phyloP scores from a whole-genome alignment of 176 grass and related monocot genomes.

The Eragrostis curvula region DNA sequence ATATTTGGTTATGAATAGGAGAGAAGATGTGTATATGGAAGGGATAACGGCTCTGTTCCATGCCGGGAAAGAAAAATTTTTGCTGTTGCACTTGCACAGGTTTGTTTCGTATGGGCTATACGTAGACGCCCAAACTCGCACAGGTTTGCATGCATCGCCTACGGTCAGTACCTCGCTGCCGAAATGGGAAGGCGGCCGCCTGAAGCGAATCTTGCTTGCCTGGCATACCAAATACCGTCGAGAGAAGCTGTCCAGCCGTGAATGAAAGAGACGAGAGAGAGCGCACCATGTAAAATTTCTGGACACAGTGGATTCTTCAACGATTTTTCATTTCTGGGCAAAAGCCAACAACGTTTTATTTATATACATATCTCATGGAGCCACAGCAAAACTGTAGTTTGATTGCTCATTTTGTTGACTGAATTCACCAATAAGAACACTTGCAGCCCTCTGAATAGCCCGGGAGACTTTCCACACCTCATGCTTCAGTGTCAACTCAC shows the following conservation, averaged over 20 bases:
- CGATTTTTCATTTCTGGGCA: not conserved
- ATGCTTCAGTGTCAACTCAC: slow-evolving; percentile 33
- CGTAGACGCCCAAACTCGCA: too few relatives aligned
- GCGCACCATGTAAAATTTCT: not conserved
- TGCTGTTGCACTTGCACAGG: not conserved
- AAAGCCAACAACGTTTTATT: not conserved
- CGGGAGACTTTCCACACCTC: slow-evolving; percentile 77
- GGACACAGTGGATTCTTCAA: not conserved
- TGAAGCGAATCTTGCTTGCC: not conserved
- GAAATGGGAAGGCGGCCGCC: not conserved
- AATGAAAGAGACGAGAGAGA: not conserved
- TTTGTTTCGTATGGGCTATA: not conserved
- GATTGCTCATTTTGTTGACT: not conserved
- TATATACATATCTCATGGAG: slow-evolving; percentile 31
- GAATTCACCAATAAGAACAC: slow-evolving; percentile 66
- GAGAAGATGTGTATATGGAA: not conserved
- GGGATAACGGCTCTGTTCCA: slow-evolving; percentile 15
- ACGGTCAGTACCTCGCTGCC: not conserved
- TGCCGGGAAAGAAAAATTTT: slow-evolving; percentile 12
- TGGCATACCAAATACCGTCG: not conserved
- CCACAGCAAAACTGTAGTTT: not conserved
- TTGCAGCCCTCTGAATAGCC: slow-evolving; percentile 65
- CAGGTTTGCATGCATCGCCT: too few relatives aligned
- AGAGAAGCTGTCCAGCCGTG: not conserved
- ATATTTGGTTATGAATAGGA: not conserved